Conservation (phyloP, 176 grass and related monocot genomes). For the Triticum turgidum region DNA sequence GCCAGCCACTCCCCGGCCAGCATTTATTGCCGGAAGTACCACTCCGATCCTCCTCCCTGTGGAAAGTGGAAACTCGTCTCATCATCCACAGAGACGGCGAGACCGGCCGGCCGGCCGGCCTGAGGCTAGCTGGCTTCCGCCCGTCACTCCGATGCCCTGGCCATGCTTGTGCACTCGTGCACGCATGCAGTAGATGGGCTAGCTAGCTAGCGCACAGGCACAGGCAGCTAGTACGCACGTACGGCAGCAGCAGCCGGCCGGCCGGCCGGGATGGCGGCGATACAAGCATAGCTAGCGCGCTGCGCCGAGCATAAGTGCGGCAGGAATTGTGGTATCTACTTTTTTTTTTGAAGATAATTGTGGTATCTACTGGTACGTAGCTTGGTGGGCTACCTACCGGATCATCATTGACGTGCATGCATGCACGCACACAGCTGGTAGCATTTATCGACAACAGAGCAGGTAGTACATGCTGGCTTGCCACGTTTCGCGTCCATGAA, state of each 20-base stretch:
- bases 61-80: not conserved
- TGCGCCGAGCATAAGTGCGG: not conserved
- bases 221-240: not conserved
- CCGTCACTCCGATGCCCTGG: not conserved
- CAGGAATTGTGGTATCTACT: not conserved
- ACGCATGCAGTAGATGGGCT: not conserved
- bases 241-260: not conserved
- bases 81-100: not conserved
- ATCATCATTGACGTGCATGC: slow-evolving; percentile 11
- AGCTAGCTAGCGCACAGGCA: not conserved
- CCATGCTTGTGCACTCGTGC: not conserved
- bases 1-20: not conserved
- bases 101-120: not conserved
- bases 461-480: not conserved
- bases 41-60: not conserved
- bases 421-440: not conserved
- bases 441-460: not conserved
- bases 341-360: too few species aligned
- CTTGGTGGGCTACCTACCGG: not conserved
- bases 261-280: not conserved
- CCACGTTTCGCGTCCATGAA: not conserved
- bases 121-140: not conserved
- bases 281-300: not conserved
- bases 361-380: not conserved
- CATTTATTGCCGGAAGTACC: slow-evolving; percentile 12